Percentiles rank a stretch among this genome's conserved stretches.
Evolutionary conservation across 495 filamentous ascomycete species (phyloP).

Genomic region (Neurospora hispaniola): DNA sequence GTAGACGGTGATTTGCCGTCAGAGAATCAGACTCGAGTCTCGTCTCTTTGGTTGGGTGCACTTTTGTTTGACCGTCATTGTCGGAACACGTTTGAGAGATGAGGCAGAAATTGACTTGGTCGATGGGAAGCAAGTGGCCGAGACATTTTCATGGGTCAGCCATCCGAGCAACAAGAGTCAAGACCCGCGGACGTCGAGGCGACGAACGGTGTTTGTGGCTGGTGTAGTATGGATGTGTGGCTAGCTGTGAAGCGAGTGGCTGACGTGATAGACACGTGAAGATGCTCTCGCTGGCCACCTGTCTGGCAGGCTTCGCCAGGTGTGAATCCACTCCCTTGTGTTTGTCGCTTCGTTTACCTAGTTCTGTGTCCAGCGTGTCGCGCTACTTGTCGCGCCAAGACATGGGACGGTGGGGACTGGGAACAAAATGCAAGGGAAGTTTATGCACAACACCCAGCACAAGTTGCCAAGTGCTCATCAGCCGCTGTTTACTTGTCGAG

Average conservation of each 20-base stretch:
- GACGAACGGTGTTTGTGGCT: background rate
- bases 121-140: background rate
- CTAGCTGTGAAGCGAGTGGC: background rate
- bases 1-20: background rate
- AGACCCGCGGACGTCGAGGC: background rate
- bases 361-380: background rate
- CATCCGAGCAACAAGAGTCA: background rate
- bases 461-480: background rate
- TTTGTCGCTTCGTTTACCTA: background rate
- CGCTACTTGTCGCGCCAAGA: constrained; percentile 4
- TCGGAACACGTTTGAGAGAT: background rate
- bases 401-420: background rate
- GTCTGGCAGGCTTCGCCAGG: background rate
- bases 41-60: background rate
- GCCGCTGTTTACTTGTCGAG: background rate
- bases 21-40: background rate
- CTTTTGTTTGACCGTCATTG: background rate
- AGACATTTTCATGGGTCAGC: background rate
- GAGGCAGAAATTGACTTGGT: background rate
- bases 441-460: background rate
- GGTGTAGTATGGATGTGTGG: background rate
- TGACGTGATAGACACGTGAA: background rate
- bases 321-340: background rate
- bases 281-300: background rate
- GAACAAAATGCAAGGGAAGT: background rate